phyloP scores from a whole-genome alignment of 73 alveolate genomes.

The Paramecium tetraurelia region DNA sequence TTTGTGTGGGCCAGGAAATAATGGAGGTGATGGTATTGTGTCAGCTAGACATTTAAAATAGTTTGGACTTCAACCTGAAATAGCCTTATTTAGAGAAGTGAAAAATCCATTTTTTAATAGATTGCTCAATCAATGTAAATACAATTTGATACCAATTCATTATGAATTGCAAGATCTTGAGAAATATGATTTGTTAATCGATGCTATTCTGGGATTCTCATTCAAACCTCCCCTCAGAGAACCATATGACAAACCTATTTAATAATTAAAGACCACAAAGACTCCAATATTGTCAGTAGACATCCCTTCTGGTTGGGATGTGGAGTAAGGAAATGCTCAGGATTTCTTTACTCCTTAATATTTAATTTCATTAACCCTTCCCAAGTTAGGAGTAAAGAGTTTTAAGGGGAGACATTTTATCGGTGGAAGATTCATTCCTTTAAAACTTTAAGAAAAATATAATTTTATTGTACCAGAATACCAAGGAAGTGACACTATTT shows the following conservation, averaged over 20 bases:
- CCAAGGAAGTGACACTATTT: slow-evolving; percentile 54
- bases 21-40: slow-evolving; percentile 97
- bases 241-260: slow-evolving; percentile 90
- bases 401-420: slow-evolving; percentile 92
- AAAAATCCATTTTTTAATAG: slow-evolving; percentile 76
- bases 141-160: slow-evolving; percentile 59
- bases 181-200: slow-evolving; percentile 76
- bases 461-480: slow-evolving; percentile 63
- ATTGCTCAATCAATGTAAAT: slow-evolving; percentile 80
- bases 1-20: slow-evolving; percentile 98
- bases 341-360: slow-evolving; percentile 79
- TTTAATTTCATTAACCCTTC: slow-evolving; percentile 92
- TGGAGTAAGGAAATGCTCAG: slow-evolving; percentile 91
- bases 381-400: slow-evolving; percentile 89
- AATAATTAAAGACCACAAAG: slow-evolving; percentile 70
- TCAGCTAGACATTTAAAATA: slow-evolving; percentile 91
- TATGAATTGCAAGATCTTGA: slow-evolving; percentile 45
- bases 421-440: slow-evolving; percentile 98
- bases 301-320: slow-evolving; percentile 99
- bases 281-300: slow-evolving; percentile 91
- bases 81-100: slow-evolving; percentile 89
- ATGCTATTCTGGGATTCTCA: slow-evolving; percentile 69
- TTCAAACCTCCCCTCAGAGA: slow-evolving; percentile 91
- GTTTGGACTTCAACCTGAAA: slow-evolving; percentile 84
- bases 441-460: slow-evolving; percentile 73